A percentile compares a stretch with the other conserved stretches of the same genome.
These are phyloP conservation scores for Lactifluus hygrophoroides DNA, from an alignment of 768 basidiomycete species.

Conservation along the genomic window DNA sequence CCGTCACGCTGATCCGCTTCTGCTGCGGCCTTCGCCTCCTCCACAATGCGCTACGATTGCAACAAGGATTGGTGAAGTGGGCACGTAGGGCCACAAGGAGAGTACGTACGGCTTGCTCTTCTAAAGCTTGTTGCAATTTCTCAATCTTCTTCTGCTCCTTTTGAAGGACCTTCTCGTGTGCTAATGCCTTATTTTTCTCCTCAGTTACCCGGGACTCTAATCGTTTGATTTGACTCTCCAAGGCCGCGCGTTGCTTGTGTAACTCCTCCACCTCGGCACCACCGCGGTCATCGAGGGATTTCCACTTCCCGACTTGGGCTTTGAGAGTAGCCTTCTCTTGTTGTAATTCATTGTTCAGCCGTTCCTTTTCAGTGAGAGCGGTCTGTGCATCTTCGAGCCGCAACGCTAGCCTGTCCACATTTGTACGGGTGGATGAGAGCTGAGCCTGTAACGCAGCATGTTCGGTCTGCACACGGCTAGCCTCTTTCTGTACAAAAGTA, in stretches of 20 bases:
- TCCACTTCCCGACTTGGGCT: constrained; percentile 62
- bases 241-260: constrained; percentile 45
- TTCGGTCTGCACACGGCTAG: constrained; percentile 39
- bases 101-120: constrained; percentile 3
- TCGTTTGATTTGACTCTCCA: constrained; percentile 47
- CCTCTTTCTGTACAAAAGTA: constrained; percentile 28
- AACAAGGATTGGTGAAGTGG: neutral
- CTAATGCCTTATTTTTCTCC: constrained; percentile 22
- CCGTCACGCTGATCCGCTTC: neutral
- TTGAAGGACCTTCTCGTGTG: constrained; percentile 17
- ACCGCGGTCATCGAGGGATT: constrained; percentile 55
- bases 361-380: constrained; percentile 45
- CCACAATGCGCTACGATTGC: neutral
- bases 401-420: constrained; percentile 48
- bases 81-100: neutral
- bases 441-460: constrained; percentile 42
- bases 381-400: constrained; percentile 51
- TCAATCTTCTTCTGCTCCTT: constrained; percentile 19
- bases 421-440: constrained; percentile 37
- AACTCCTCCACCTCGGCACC: constrained; percentile 47
- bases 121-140: constrained; percentile 11
- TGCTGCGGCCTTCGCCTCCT: neutral
- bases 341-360: constrained; percentile 48
- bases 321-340: constrained; percentile 47
- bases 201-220: constrained; percentile 32